Evolutionary conservation across 176 grass and related monocot species (phyloP), one percentile per base, ranked within the genome.

Genomic region (Oryza officinalis): DNA sequence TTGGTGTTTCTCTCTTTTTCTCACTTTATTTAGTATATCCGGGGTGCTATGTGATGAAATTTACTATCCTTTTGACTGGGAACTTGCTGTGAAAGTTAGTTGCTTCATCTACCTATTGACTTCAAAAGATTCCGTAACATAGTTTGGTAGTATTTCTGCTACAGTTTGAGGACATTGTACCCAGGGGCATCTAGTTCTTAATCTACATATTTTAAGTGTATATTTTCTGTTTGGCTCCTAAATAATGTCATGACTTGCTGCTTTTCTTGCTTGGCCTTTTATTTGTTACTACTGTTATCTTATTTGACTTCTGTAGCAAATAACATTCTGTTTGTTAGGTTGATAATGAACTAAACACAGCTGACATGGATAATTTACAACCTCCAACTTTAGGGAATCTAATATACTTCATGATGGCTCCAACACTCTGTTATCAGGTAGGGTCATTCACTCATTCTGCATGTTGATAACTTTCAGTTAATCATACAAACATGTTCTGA

Each of bases 341-440:
- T 50, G 88, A 90, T 74, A 40, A 86, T 79, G 88, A 72, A 83
- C 38, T 73, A 47, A 92, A 70, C 67, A 57, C 65, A 22, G 60
- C 68, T 82, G 91, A 87, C 27, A 33, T 77, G 30, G 86, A 92
- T 86, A 81, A 83, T 89, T 79, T 95, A 86, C 84, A 90, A 83
- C 33, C 87, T 76, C 86, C 90, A 74, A 95, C 81, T 66, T 91
- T 95, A 31, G 83, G 89, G 80, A 90, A 83, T 52, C 86, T 98
- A 37, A 44, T 81, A 80, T 95, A 95, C 85, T 98, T 98, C 80
- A 91, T 98, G 81, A 77, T 98, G 84, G 96, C 96, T 87, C 96
- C 96, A 18, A 95, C 96, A 67, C 85, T 98, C 45, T 95, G 96
- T 88, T 98, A 95, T 60, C 95, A 98, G 95, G 95, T 98, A 89